Conservation (phyloP, 1,284 basidiomycete genomes). For the Phenoliferia sp. region DNA sequence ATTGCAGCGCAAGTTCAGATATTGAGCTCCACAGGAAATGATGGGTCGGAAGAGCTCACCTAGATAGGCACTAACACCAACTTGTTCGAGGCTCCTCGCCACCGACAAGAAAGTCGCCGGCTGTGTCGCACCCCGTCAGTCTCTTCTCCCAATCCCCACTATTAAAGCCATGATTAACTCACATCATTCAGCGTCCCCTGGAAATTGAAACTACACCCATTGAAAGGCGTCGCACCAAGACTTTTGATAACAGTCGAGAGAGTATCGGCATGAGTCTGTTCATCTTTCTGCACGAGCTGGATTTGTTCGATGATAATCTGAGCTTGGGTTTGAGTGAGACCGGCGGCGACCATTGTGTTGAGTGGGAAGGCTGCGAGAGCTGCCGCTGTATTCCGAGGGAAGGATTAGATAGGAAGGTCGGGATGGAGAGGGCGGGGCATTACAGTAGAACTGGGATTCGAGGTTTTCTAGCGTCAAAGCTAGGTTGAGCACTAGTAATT, state of each 20-base stretch:
- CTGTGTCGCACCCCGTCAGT: constrained; percentile 15
- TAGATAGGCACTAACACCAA: constrained; percentile 67
- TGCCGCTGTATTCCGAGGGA: constrained; percentile 37
- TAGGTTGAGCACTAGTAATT: constrained; percentile 32
- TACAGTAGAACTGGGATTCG: constrained; percentile 20
- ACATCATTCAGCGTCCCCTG: constrained; percentile 60
- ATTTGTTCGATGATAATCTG: constrained; percentile 58
- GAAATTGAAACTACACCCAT: constrained; percentile 66
- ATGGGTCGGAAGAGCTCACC: constrained; percentile 52
- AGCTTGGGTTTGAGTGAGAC: constrained; percentile 54
- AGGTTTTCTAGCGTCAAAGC: constrained; percentile 38
- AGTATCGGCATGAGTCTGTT: constrained; percentile 44
- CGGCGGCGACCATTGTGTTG: constrained; percentile 62
- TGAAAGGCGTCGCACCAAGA: constrained; percentile 55
- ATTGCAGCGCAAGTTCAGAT: background rate
- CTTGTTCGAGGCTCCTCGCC: constrained; percentile 72
- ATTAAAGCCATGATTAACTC: background rate
- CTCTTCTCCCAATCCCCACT: background rate
- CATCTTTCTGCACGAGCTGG: constrained; percentile 29
- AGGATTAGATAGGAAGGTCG: background rate
- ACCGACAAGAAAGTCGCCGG: constrained; percentile 46
- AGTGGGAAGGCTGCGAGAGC: constrained; percentile 62
- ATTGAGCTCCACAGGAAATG: constrained; percentile 24
- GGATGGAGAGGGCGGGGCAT: background rate
- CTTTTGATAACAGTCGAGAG: constrained; percentile 50